Conservation (phyloP, 306 rosid species). For the Pachyrhizus erosus region DNA sequence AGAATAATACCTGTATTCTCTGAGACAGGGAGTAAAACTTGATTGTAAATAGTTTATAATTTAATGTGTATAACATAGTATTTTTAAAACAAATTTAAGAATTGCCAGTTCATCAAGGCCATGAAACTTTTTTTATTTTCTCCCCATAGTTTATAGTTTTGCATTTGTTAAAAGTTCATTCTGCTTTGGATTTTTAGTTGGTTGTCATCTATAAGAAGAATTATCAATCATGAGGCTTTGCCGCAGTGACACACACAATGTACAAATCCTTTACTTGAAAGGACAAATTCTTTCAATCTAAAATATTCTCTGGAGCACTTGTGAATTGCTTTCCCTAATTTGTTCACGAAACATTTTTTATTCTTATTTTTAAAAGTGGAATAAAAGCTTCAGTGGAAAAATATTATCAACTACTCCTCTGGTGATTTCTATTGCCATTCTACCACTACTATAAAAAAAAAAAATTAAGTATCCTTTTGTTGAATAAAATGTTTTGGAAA, state of each 20-base stretch:
- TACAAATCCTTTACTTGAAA: background rate
- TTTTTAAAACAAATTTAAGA: background rate
- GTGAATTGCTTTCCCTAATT: background rate
- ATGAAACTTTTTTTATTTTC: background rate
- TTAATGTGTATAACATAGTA: slow-evolving; percentile 15
- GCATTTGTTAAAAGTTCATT: background rate
- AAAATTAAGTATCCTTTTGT: too few species aligned
- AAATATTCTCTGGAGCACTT: background rate
- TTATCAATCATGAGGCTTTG: background rate
- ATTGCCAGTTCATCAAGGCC: slow-evolving; percentile 28
- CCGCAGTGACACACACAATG: slow-evolving; percentile 3
- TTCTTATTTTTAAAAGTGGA: background rate
- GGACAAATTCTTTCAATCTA: background rate
- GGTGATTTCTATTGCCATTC: too few species aligned
- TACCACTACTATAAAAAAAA: too few species aligned
- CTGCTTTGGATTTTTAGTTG: background rate
- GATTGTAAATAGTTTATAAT: slow-evolving; percentile 7
- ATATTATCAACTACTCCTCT: too few species aligned
- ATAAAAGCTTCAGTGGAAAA: too few species aligned
- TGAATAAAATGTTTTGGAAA: too few species aligned
- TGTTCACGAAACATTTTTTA: background rate
- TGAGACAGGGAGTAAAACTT: background rate
- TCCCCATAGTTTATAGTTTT: background rate
- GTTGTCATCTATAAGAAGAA: slow-evolving; percentile 18
- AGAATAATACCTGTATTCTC: slow-evolving; percentile 43